Evolutionary conservation across 2,329 filamentous ascomycete species (phyloP).

Genomic region (Calonectria pteridis): DNA sequence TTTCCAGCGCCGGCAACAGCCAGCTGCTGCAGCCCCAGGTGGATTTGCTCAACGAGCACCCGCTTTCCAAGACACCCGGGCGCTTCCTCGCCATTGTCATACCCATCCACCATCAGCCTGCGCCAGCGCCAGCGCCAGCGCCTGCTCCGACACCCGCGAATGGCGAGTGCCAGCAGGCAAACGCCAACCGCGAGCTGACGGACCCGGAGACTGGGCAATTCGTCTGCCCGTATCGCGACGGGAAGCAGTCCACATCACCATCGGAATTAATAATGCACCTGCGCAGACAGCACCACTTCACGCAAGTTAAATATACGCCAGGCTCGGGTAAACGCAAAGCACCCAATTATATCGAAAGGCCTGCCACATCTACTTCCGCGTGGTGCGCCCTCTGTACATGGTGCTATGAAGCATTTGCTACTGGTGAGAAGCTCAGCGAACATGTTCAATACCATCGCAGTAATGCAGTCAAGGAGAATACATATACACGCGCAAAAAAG

Average conservation of each 20-base stretch:
- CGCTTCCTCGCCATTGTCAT: background rate
- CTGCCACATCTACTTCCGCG: background rate
- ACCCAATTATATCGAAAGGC: background rate
- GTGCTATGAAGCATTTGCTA: background rate
- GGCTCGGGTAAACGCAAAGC: background rate
- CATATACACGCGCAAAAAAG: background rate
- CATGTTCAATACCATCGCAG: background rate
- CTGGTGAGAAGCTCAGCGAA: background rate
- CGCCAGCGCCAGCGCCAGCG: background rate
- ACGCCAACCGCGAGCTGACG: background rate
- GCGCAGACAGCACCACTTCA: fast-evolving
- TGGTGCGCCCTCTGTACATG: background rate
- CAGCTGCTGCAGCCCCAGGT: background rate
- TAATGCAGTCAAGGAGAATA: background rate
- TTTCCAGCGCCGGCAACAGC: background rate
- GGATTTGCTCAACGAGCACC: background rate
- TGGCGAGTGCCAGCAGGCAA: background rate
- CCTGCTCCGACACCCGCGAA: background rate
- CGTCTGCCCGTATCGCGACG: background rate
- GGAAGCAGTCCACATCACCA: background rate
- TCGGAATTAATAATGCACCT: background rate
- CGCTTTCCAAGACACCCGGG: background rate
- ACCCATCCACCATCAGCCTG: background rate
- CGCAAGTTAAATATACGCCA: background rate
- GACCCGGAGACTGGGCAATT: background rate